Percentiles rank a stretch among this genome's conserved stretches.
phyloP scores from a whole-genome alignment of 2,329 filamentous ascomycete genomes.

The Alternaria viburni region DNA sequence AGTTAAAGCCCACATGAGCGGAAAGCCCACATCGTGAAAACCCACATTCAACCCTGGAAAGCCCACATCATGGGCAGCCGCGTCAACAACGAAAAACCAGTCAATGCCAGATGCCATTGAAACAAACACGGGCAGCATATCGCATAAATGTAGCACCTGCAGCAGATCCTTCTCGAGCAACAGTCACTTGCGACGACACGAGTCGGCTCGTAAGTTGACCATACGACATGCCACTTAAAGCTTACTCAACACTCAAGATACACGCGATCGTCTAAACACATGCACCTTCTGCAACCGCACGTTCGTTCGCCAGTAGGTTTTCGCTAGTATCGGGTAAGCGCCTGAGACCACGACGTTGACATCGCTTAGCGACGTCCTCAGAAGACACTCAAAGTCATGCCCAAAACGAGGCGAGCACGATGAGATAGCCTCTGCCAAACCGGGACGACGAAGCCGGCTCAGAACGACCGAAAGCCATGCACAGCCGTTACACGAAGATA shows the following conservation, averaged over 20 bases:
- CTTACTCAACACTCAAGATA: no score
- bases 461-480: neutral
- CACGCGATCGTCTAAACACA: neutral
- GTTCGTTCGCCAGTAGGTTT: neutral
- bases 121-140: neutral
- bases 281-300: neutral
- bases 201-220: neutral
- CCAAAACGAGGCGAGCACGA: constrained; percentile 1
- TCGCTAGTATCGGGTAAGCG: neutral
- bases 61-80: neutral
- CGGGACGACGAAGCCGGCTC: neutral
- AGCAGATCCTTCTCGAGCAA: neutral
- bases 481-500: neutral
- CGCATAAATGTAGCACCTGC: neutral
- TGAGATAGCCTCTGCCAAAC: neutral
- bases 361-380: neutral
- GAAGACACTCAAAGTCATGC: constrained; percentile 7
- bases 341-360: neutral
- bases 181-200: neutral
- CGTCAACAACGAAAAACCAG: neutral
- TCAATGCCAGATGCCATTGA: neutral
- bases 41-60: neutral
- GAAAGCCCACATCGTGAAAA: constrained; percentile 11
- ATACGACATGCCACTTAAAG: no score
- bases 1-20: constrained; percentile 12